Base-by-base conservation (phyloP, 2,329 filamentous ascomycete species). In the Talaromyces sp. region DNA sequence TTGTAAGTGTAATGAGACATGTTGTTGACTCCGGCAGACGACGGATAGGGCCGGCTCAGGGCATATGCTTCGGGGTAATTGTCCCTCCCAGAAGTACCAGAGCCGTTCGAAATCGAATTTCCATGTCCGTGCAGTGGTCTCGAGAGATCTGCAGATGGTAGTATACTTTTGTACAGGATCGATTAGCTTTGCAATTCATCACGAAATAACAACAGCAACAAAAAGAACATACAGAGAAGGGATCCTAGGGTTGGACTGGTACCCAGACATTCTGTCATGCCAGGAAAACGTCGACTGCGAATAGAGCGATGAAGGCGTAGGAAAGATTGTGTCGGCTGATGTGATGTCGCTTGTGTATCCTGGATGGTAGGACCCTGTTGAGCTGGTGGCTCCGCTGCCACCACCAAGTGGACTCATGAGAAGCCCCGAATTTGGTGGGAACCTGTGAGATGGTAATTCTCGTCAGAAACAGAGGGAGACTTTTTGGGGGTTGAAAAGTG, bases 361-460 rank as follows among this genome's bases (percentile, higher is more conserved):
- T 64, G 71, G 82, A 64, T 77, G 73, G 65, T 79, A 75, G 54
- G 79, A 79, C 31, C 80, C 82, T 61, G 77, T 79, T 64, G 81
- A 82, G 66, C 78, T 79, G 62, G 78, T 79, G 65, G 80, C 84
- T 68, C 82, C 82, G 60, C 79, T 81, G 60, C 80, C 82, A 63
- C 83, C 82, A 73, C 85, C 82, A 58, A 75, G 69, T 57, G 78
- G 75, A 65, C 75, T 78, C 72, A 79, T 74, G 62, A 83, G 79
- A 67, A 83, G 78, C 66, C 79, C 77, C 69, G 78, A 73, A 62
- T 75, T 76, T 64, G 78, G 68, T 63, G 80, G 77, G 71, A 82
- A 85, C 70, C 82, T 84, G 73, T 64, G 70, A n/a, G 54, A 60
- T 59, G n/a, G 3, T 11, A 14, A 24, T 2, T 46, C 43, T 11